These are phyloP conservation scores for Tinospora cordifolia DNA, from an alignment of 164 flowering plant genomes.

Conservation along the genomic window DNA sequence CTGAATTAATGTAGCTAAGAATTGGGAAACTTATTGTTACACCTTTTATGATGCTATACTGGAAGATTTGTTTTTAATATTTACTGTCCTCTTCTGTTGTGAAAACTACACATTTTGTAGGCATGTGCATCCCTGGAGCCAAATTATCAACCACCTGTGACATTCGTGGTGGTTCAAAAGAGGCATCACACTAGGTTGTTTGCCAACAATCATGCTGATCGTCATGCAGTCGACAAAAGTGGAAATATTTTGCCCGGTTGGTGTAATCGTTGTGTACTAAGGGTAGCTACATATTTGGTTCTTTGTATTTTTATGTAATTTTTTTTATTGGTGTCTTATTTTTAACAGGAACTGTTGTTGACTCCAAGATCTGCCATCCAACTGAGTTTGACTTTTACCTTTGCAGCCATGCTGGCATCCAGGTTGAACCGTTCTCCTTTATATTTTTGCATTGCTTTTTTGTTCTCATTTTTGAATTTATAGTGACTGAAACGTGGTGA, in stretches of 20 bases:
- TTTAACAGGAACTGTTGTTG: conserved; percentile 80
- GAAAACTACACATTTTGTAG: conserved; percentile 13
- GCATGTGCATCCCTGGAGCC: conserved; percentile 58
- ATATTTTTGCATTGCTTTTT: not conserved
- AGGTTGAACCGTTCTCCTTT: conserved; percentile 28
- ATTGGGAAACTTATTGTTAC: too few species aligned
- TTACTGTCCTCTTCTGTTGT: not conserved
- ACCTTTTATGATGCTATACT: too few species aligned
- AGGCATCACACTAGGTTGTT: conserved; percentile 60
- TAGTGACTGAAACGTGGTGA: not conserved
- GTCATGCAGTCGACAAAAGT: conserved; percentile 37
- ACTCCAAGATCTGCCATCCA: conserved; percentile 72
- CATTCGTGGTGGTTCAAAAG: conserved; percentile 62
- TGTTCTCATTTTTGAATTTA: not conserved
- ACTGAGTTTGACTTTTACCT: conserved; percentile 18
- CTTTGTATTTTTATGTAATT: too few species aligned
- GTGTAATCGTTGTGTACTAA: not conserved
- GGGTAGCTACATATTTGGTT: not conserved
- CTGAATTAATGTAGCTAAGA: too few species aligned
- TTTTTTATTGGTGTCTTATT: too few species aligned
- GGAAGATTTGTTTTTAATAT: not conserved
- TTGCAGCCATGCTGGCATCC: conserved; percentile 55
- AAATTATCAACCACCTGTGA: conserved; percentile 51
- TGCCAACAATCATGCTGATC: conserved; percentile 35
- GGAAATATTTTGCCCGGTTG: conserved; percentile 58